Percentiles rank a stretch among this genome's conserved stretches.
Conservation (phyloP, 2,329 filamentous ascomycete genomes). For the Magnaporthiopsis poae region DNA sequence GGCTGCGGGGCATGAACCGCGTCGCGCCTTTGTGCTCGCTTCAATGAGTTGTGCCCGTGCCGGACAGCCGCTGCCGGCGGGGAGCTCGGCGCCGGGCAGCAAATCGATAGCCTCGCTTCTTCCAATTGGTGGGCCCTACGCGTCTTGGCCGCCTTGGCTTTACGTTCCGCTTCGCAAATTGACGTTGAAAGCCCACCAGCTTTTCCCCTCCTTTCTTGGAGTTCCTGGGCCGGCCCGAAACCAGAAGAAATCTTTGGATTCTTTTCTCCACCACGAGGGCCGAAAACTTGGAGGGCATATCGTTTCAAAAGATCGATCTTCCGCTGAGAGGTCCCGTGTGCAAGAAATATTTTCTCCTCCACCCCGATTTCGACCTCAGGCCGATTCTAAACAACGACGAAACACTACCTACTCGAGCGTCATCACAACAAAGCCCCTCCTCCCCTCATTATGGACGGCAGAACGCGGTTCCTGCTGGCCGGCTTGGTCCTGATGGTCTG, state of each 20-base stretch:
- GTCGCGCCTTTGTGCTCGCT: background rate
- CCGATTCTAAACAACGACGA: background rate
- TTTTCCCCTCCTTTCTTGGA: background rate
- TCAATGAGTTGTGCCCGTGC: background rate
- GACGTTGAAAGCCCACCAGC: background rate
- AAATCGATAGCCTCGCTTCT: background rate
- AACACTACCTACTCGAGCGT: background rate
- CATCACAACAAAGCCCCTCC: conserved; percentile 9
- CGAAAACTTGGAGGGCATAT: background rate
- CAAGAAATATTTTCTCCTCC: background rate
- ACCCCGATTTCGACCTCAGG: background rate
- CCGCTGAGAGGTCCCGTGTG: too few relatives aligned
- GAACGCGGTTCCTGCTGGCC: conserved; percentile 40
- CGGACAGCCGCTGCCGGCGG: background rate
- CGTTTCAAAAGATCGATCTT: background rate
- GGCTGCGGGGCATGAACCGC: too few relatives aligned
- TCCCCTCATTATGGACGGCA: conserved; percentile 36
- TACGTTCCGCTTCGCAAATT: background rate
- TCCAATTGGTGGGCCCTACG: background rate
- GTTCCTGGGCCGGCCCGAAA: background rate
- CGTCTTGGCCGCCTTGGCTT: background rate
- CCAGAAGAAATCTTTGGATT: background rate
- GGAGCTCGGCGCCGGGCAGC: background rate
- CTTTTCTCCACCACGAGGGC: background rate
- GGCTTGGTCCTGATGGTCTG: conserved; percentile 53